A percentile compares a stretch with the other conserved stretches of the same genome.
Conservation (phyloP, 768 basidiomycete species). For the Fomitopsis serialis region DNA sequence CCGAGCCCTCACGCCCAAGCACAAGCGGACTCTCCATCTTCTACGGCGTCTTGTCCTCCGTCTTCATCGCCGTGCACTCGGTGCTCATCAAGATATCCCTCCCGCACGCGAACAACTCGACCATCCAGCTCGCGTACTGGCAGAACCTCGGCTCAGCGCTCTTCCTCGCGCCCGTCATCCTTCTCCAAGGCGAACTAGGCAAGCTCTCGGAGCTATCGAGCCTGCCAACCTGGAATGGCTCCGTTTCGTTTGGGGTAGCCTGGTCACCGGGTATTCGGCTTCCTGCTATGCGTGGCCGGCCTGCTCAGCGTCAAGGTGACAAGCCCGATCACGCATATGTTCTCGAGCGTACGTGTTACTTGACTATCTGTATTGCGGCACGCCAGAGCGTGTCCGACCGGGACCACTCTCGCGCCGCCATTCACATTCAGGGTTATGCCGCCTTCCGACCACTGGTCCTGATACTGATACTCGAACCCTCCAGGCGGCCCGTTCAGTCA, state of each 20-base stretch:
- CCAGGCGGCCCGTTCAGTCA: constrained; percentile 74
- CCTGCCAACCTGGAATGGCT: constrained; percentile 41
- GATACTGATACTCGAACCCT: background rate
- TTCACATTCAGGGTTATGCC: background rate
- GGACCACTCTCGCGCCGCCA: background rate
- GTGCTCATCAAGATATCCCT: constrained; percentile 71
- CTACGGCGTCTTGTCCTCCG: constrained; percentile 66
- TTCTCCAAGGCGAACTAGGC: constrained; percentile 49
- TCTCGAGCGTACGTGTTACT: constrained; percentile 57
- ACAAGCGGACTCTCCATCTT: constrained; percentile 56
- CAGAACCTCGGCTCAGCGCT: constrained; percentile 66
- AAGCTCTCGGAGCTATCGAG: constrained; percentile 35
- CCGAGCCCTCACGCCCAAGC: constrained; percentile 21
- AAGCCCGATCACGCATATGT: constrained; percentile 83
- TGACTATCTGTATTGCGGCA: background rate
- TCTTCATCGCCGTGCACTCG: constrained; percentile 73
- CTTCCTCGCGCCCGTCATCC: constrained; percentile 57
- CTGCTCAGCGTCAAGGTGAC: constrained; percentile 79
- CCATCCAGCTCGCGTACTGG: constrained; percentile 76
- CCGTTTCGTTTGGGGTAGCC: constrained; percentile 58
- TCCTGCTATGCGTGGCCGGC: constrained; percentile 74
- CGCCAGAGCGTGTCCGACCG: background rate
- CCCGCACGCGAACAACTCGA: constrained; percentile 62
- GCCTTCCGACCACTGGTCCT: background rate
- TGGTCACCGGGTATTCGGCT: constrained; percentile 78